Evolutionary conservation across 495 filamentous ascomycete species (phyloP), one percentile per base, ranked within the genome.

Genomic region (Penicillium taxi): DNA sequence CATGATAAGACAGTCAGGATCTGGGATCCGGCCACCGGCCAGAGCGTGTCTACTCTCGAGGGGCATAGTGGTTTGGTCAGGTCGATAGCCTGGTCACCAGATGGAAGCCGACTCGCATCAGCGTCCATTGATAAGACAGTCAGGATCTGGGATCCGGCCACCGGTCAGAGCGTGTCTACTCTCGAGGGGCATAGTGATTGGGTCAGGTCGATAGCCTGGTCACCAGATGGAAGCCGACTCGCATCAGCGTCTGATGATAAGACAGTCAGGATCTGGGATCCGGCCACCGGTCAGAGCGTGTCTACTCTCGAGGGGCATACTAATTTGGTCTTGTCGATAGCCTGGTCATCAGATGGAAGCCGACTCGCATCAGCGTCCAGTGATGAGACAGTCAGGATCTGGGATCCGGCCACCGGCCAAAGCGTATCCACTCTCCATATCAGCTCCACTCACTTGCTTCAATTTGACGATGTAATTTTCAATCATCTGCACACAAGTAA

Each of bases 171-270:
- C 22, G 2, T 11, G 11, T 35, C 8, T 5, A 45, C 16, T 17
- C 30, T 45, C 12, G 26, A 39, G 13, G 35, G 42, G 16, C 42
- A 44, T 39, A 35, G 29, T 31, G 1, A 20, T 18, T 20, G 3
- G 12, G 42, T 39, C 18, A 30, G 0, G 8, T 44, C 35, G 17
- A 35, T 44, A n/a, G 42, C 42, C 29, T 44, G 30, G 35, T 44
- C 42, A 14, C 37, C 11, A 31, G 42, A 40, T 45, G 26, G 42
- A 45, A 45, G 36, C 37, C 26, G 20, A 37, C 33, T 41, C 19
- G 32, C 27, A 32, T 45, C 42, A 18, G 32, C 11, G n/a, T 41
- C 37, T 0, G 0, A 22, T 32, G 32, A 44, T 39, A 35, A 38
- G 16, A 44, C 35, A 2, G 18, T 44, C 13, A 37, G 19, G 24